A percentile compares a stretch with the other conserved stretches of the same genome.
phyloP scores from a whole-genome alignment of 108 stramenopile species.

The Fistulifera pelliculosa region DNA sequence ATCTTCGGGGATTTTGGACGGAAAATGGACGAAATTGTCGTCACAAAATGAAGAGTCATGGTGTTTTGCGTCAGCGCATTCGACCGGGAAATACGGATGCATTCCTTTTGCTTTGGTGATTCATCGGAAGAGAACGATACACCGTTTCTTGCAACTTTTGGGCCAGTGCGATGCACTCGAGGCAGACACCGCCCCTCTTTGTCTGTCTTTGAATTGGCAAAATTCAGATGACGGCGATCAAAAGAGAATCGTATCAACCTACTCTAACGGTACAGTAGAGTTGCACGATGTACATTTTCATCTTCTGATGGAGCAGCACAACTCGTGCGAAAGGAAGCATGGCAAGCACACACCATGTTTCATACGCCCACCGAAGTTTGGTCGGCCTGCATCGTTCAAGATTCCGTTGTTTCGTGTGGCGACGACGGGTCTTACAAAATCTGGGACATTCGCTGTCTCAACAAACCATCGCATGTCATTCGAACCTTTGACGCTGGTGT shows the following conservation, averaged over 20 bases:
- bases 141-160: slow-evolving; percentile 7
- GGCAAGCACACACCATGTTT: slow-evolving; percentile 70
- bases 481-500: slow-evolving; percentile 73
- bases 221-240: slow-evolving; percentile 1
- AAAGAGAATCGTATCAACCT: slow-evolving; percentile 62
- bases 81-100: slow-evolving; percentile 31
- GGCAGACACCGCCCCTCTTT: slow-evolving; percentile 1
- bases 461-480: slow-evolving; percentile 23
- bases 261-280: slow-evolving; percentile 26
- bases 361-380: slow-evolving; percentile 72
- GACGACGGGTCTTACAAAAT: slow-evolving; percentile 49
- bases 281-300: slow-evolving; percentile 5
- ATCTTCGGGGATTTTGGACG: slow-evolving; percentile 58
- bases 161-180: slow-evolving; percentile 4
- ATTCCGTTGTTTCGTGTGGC: slow-evolving; percentile 29
- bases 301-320: not conserved
- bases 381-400: slow-evolving; percentile 29
- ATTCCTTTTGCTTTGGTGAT: slow-evolving; percentile 20
- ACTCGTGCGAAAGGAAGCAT: slow-evolving; percentile 20
- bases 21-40: slow-evolving; percentile 48
- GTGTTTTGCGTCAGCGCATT: slow-evolving; percentile 42
- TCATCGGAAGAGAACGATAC: slow-evolving; percentile 10
- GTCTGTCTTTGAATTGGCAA: slow-evolving; percentile 14
- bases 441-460: slow-evolving; percentile 49
- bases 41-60: not conserved